These are phyloP conservation scores for Hygrophorus russula DNA, from an alignment of 768 basidiomycete genomes.

Conservation along the genomic window DNA sequence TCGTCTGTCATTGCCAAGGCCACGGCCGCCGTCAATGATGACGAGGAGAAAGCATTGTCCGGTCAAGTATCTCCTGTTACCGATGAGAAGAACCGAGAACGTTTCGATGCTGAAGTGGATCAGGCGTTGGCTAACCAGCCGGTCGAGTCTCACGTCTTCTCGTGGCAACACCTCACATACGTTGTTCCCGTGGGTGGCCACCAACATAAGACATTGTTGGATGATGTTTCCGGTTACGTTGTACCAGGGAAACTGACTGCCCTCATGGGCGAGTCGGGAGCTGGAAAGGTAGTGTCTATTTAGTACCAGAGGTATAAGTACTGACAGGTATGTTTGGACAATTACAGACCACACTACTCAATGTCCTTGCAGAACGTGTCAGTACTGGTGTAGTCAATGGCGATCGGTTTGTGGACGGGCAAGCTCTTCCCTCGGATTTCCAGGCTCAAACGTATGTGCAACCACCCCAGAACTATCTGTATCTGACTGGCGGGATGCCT, in stretches of 20 bases:
- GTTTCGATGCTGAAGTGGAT: conserved; percentile 15
- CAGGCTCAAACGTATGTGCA: conserved; percentile 42
- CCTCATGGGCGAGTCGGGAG: conserved; percentile 52
- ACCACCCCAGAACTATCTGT: neutral
- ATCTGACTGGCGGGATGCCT: neutral
- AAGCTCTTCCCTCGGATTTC: conserved; percentile 42
- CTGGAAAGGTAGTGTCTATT: conserved; percentile 32
- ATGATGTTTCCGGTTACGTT: conserved; percentile 75
- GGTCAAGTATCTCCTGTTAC: neutral
- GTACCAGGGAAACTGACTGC: conserved; percentile 74
- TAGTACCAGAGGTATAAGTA: conserved; percentile 19
- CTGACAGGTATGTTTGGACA: neutral
- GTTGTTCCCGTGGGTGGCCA: conserved; percentile 43
- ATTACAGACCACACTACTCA: conserved; percentile 45
- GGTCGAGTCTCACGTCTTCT: conserved; percentile 53
- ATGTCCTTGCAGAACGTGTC: conserved; percentile 42
- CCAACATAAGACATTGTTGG: conserved; percentile 36
- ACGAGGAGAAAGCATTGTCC: neutral
- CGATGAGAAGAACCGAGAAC: neutral
- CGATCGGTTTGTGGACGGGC: conserved; percentile 45
- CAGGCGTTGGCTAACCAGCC: conserved; percentile 20
- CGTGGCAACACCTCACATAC: conserved; percentile 69
- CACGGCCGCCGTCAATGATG: neutral
- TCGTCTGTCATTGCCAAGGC: conserved; percentile 34
- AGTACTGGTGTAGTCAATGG: conserved; percentile 38